These are phyloP conservation scores for Juncus effusus DNA, from an alignment of 176 grass and related monocot species.

Conservation along the genomic window DNA sequence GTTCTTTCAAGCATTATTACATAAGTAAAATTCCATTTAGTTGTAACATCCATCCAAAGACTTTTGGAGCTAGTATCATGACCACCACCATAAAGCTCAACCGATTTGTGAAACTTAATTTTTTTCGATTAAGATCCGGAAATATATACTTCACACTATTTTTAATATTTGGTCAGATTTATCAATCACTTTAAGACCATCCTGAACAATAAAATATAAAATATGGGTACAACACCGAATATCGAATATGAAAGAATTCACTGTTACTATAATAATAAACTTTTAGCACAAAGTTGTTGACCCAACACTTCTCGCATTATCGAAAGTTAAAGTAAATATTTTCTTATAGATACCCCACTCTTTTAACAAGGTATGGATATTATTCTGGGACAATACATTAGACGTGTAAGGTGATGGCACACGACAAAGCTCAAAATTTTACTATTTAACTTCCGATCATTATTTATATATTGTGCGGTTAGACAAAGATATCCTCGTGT, in stretches of 20 bases:
- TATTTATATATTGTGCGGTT: not conserved
- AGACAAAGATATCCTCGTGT: not conserved
- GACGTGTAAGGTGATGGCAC: not conserved
- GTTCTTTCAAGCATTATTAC: not conserved
- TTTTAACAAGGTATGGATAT: not conserved
- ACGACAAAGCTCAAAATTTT: not conserved
- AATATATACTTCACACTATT: not conserved
- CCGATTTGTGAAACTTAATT: not conserved
- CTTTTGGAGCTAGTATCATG: not conserved
- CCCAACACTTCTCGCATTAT: not conserved
- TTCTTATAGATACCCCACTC: not conserved
- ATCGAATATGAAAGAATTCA: conserved; percentile 11
- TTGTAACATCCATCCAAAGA: not conserved
- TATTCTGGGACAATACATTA: not conserved
- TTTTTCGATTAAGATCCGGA: not conserved
- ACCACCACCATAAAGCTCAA: not conserved
- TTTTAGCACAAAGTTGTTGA: not conserved
- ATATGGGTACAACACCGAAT: not conserved
- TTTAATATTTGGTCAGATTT: not conserved
- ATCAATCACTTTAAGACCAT: not conserved
- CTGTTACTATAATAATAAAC: not conserved
- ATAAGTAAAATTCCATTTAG: not conserved
- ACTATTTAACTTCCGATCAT: not conserved
- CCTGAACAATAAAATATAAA: not conserved
- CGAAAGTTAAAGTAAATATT: not conserved